Evolutionary conservation across 305 asterid genomes (phyloP).

Genomic region (Vinca major): DNA sequence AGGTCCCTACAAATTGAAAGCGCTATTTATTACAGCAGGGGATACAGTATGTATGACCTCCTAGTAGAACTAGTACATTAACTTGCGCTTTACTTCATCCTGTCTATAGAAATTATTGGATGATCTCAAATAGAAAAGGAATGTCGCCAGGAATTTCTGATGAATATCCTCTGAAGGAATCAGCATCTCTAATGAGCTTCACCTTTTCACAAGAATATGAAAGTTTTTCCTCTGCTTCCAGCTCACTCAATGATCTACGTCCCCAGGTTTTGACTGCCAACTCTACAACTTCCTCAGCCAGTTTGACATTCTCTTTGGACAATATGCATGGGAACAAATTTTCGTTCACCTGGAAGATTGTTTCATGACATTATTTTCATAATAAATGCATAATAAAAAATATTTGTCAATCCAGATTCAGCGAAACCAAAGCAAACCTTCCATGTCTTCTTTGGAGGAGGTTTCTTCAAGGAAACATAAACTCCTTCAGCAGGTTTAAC

Average conservation of each 20-base stretch:
- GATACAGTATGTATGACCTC: background rate
- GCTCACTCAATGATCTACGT: conserved; percentile 73
- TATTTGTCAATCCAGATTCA: conserved; percentile 13
- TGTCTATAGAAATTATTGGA: background rate
- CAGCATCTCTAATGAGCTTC: conserved; percentile 15
- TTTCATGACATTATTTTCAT: conserved; percentile 17
- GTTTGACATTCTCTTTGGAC: conserved; percentile 57
- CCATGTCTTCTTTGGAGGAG: conserved; percentile 80
- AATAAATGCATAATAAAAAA: conserved; percentile 6
- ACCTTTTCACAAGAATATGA: conserved; percentile 99
- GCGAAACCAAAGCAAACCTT: conserved; percentile 47
- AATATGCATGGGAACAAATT: conserved; percentile 70
- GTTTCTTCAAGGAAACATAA: conserved; percentile 81
- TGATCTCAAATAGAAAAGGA: background rate
- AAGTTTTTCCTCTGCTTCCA: conserved; percentile 93
- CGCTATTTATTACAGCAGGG: background rate
- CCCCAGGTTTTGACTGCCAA: conserved; percentile 90
- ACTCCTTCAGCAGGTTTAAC: conserved; percentile 86
- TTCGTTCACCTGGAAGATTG: conserved; percentile 66
- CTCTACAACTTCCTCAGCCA: conserved; percentile 84
- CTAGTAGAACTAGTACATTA: background rate
- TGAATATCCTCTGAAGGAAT: conserved; percentile 11
- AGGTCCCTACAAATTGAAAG: conserved; percentile 61
- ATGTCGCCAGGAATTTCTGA: background rate
- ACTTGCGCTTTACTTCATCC: background rate